Percentiles rank a stretch among this genome's conserved stretches.
Evolutionary conservation across 345 rosid species (phyloP).

Genomic region (Eucalyptus leucophloia): DNA sequence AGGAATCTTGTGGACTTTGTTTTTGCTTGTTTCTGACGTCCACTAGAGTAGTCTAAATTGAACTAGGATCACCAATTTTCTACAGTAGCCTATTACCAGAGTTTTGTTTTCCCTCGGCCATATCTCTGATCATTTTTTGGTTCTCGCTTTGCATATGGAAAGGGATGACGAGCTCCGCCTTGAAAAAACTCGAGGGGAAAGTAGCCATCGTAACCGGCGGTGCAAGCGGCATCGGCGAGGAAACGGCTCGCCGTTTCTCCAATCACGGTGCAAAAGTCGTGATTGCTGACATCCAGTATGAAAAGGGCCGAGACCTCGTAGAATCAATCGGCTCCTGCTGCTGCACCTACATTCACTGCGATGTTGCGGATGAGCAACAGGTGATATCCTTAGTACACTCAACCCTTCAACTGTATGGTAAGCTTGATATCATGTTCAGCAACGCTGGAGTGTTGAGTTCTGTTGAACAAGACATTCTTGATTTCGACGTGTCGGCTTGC

Average conservation of each 20-base stretch:
- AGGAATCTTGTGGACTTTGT: not conserved
- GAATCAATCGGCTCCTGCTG: not conserved
- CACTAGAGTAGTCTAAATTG: not conserved
- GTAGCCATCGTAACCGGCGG: slow-evolving; percentile 11
- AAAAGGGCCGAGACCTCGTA: not conserved
- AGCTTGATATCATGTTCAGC: slow-evolving; percentile 25
- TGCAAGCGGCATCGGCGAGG: not conserved
- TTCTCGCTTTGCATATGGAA: not conserved
- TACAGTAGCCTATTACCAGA: not conserved
- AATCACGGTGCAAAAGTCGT: not conserved
- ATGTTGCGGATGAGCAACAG: slow-evolving; percentile 7
- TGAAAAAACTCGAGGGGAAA: not conserved
- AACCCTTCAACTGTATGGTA: not conserved
- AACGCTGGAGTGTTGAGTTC: slow-evolving; percentile 3
- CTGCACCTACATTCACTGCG: slow-evolving; percentile 3
- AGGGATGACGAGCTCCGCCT: not conserved
- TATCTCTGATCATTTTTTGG: not conserved
- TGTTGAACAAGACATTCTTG: slow-evolving; percentile 5
- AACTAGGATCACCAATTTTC: not conserved
- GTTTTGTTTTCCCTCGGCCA: not conserved
- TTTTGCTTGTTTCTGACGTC: not conserved
- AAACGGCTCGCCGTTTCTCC: not conserved
- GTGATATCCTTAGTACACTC: not conserved
- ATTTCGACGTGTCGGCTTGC: not conserved
- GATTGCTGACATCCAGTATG: slow-evolving; percentile 5